Evolutionary conservation across 441 rosid species (phyloP).

Genomic region (California macrophylla): DNA sequence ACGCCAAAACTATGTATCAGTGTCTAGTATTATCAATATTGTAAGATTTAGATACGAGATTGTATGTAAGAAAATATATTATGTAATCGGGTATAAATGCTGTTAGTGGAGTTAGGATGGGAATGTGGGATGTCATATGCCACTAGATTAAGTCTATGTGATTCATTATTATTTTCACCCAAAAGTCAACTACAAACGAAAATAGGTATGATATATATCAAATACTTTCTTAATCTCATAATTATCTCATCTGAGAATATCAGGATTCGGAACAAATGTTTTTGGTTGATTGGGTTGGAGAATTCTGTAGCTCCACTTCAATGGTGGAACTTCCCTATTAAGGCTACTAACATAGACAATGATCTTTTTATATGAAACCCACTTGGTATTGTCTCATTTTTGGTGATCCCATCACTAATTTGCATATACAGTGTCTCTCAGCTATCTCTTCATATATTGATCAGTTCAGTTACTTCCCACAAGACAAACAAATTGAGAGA

Average conservation of each 20-base stretch:
- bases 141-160: not conserved
- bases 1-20: no score
- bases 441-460: not conserved
- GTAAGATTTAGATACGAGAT: no score
- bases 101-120: not conserved
- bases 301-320: slow-evolving; percentile 16
- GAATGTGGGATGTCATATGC: slow-evolving; percentile 1
- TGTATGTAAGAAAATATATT: no score
- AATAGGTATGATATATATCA: no score
- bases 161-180: not conserved
- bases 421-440: not conserved
- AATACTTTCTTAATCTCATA: no score
- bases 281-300: slow-evolving; percentile 1
- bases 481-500: no score
- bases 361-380: slow-evolving; percentile 9
- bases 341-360: slow-evolving; percentile 17
- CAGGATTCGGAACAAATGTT: no score
- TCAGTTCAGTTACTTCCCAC: not conserved
- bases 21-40: no score
- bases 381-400: slow-evolving; percentile 15
- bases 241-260: no score
- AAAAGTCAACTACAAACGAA: no score
- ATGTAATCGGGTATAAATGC: slow-evolving; percentile 1
- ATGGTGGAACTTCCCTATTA: slow-evolving; percentile 21
- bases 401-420: slow-evolving; percentile 14